Base-by-base conservation (phyloP, 768 basidiomycete species). In the Hericium erinaceus region DNA sequence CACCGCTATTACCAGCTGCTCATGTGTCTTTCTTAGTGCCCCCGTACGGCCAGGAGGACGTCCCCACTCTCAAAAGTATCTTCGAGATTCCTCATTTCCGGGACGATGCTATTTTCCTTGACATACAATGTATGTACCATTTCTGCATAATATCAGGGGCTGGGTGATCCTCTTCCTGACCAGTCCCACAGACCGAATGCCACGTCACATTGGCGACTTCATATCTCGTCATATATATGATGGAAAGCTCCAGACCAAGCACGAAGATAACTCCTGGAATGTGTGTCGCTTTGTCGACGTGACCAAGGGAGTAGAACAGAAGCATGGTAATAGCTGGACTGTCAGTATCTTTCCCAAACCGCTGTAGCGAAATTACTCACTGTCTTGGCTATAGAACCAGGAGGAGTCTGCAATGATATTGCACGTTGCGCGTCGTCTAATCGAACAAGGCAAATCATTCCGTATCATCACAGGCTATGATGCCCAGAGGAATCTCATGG, bases 251-350 rank as follows among this genome's bases (percentile, higher is more conserved):
- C 58, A 66, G 28, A 67, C 69, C 0, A 18, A n/a, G 1, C 68
- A 72, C 60, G 4, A 28, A 1, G 49, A 60, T 11, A 37, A 44
- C 39, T 28, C 39, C 15, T 13, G 39, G 33, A 11, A 16, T 20
- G 64, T 66, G 11, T 74, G 74, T 57, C 61, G 61, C 8, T 73
- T 77, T 57, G 61, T 80, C n/a, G 73, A 80, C 49, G 66, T 74
- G 37, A 60, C 52, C 18, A 67, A 55, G 10, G 76, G 77, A 16
- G 54, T 52, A 20, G 73, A 74, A 56, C 8, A 37, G 11, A 60
- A 55, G 48, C 10, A 2, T 10, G 69, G 70, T 1, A 64, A 61
- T 18, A 79, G 78, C 56, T 77, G 70, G 69, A 22, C 53, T 18
- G 74, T 75, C 61, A 54, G 66, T n/a, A 5, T 8, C 9, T 12